Evolutionary conservation across 2,329 filamentous ascomycete genomes (phyloP), one percentile per base, ranked within the genome.

Genomic region (Pseudogymnoascus verrucosus): DNA sequence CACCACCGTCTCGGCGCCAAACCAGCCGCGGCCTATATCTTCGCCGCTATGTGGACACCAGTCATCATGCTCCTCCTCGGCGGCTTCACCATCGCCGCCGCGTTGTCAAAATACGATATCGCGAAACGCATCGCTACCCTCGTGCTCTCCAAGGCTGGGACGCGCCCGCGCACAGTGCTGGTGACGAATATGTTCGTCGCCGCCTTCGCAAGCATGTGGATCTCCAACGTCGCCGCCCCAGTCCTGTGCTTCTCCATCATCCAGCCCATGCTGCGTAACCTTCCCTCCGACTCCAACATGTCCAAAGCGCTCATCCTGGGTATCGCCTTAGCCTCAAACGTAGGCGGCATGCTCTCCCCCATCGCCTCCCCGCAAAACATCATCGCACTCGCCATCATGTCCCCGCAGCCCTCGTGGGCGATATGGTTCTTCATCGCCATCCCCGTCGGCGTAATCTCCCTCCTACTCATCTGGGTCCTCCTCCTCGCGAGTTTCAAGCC

Each of bases 181-280:
- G 77, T 99, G n/a, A 95, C 93, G 62, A 97, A 93, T 78, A 99
- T 99, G 95, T 93, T 97, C 70, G 95, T 99, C 44, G 93, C 93
- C 63, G 96, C 95, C 72, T 96, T 99, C 74, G 89, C 96, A 7
- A 97, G 92, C 70, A 99, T 99, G 95, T 91, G 96, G 82, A 98
- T 99, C 72, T 96, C 92, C 77, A 99, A 99, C 69, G 96, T 99
- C 28, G 95, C 95, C 1, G 93, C 96, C 1, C 95, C 95, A 0
- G 95, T 99, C 8, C 83, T 99, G 39, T 99, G 95, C 79, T 98
- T 96, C 76, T 96, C 92, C 19, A 97, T 99, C 71, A 96, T 99
- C 65, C 93, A 96, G 82, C 95, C 96, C 3, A 92, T 99, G 79
- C 83, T 99, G 28, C 91, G 95, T 65, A 99, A 97, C 66, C 83